Evolutionary conservation across 352 stramenopile genomes (phyloP).

Genomic region (Phytophthora ramorum): DNA sequence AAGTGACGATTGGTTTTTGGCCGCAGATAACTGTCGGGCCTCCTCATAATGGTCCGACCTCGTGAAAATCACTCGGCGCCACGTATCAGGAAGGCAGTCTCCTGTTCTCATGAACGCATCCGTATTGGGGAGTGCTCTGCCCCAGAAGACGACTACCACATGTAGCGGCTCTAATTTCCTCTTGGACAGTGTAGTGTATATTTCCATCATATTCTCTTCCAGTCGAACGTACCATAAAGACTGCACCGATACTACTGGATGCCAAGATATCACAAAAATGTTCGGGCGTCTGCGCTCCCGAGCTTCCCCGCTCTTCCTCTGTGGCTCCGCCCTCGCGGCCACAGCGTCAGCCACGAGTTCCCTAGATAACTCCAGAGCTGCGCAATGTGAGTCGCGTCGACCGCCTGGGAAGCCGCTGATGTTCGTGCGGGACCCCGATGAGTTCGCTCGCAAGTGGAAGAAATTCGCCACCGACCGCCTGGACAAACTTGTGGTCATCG

Average conservation of each 20-base stretch:
- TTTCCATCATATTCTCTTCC: too few relatives aligned
- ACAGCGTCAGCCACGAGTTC: background rate
- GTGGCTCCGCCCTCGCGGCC: slow-evolving; percentile 11
- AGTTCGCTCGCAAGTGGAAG: slow-evolving; percentile 78
- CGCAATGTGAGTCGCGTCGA: slow-evolving; percentile 16
- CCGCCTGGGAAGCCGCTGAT: slow-evolving; percentile 42
- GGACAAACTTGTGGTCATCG: slow-evolving; percentile 79
- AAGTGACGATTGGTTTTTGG: too few relatives aligned
- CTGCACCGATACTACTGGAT: background rate
- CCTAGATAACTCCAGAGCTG: background rate
- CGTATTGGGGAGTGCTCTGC: too few relatives aligned
- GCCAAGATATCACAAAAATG: background rate
- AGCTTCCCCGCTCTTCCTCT: slow-evolving; percentile 16
- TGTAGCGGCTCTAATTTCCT: too few relatives aligned
- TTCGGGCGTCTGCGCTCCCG: slow-evolving; percentile 31
- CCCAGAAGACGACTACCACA: too few relatives aligned
- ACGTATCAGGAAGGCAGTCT: too few relatives aligned
- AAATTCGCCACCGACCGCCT: slow-evolving; percentile 74
- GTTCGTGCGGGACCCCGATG: slow-evolving; percentile 53
- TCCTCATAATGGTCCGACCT: too few relatives aligned
- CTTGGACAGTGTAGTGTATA: too few relatives aligned
- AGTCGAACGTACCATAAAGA: background rate
- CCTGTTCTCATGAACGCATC: too few relatives aligned
- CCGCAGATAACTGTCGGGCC: too few relatives aligned
- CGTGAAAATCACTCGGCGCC: too few relatives aligned